Percentiles rank a stretch among this genome's conserved stretches.
Evolutionary conservation across 176 grass and related monocot genomes (phyloP).

Genomic region (Musa itinerans): DNA sequence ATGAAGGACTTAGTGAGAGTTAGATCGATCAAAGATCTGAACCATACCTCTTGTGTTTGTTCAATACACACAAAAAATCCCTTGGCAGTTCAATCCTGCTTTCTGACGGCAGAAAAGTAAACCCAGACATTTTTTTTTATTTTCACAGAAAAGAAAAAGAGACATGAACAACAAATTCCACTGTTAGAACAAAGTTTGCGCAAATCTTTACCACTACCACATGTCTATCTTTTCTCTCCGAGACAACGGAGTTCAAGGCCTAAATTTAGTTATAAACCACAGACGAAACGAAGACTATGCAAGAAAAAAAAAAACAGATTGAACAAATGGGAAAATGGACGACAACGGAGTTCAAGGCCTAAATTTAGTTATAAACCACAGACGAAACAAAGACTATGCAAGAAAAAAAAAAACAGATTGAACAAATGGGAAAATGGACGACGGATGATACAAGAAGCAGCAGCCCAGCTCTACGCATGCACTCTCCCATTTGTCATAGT

Average conservation of each 20-base stretch:
- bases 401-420: slow-evolving; percentile 20
- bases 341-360: not conserved
- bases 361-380: not conserved
- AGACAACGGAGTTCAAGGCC: not conserved
- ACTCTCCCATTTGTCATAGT: slow-evolving; percentile 95
- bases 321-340: not conserved
- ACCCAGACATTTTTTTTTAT: too few relatives aligned
- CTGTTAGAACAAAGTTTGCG: too few relatives aligned
- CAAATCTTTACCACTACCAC: too few relatives aligned
- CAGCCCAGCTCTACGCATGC: slow-evolving; percentile 58
- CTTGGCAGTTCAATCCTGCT: too few relatives aligned
- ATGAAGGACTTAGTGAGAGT: too few relatives aligned
- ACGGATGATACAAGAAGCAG: not conserved
- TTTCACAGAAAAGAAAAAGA: too few relatives aligned
- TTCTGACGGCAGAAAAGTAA: too few relatives aligned
- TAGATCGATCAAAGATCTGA: too few relatives aligned
- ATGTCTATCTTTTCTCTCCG: not conserved
- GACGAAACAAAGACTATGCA: slow-evolving; percentile 4
- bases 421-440: not conserved
- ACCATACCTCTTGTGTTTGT: too few relatives aligned
- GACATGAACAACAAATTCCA: too few relatives aligned
- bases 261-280: not conserved
- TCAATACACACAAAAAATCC: too few relatives aligned
- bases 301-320: slow-evolving; percentile 23
- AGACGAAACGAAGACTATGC: not conserved